phyloP scores from a whole-genome alignment of 352 stramenopile genomes.

The Phytophthora chlamydospora region DNA sequence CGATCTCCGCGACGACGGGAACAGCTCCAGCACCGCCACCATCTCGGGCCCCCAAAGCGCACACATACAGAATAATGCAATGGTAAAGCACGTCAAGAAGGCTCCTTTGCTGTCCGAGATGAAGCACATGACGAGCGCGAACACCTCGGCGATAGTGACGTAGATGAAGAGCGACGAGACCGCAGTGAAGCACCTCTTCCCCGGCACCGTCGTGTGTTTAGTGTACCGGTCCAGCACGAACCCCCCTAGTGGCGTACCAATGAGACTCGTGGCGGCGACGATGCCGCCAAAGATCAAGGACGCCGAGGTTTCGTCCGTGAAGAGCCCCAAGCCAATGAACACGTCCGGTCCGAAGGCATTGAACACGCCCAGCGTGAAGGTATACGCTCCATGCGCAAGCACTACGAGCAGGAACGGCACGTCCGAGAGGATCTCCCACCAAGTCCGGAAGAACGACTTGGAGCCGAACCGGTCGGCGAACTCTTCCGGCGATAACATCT shows the following conservation, averaged over 20 bases:
- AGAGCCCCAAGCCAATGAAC: slow-evolving; percentile 80
- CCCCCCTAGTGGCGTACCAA: slow-evolving; percentile 82
- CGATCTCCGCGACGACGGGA: slow-evolving; percentile 68
- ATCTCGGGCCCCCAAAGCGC: slow-evolving; percentile 61
- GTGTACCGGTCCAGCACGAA: slow-evolving; percentile 56
- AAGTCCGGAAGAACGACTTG: slow-evolving; percentile 38
- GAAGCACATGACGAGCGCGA: slow-evolving; percentile 52
- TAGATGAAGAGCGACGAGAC: slow-evolving; percentile 54
- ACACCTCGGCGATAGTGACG: slow-evolving; percentile 48
- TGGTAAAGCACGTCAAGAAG: slow-evolving; percentile 61
- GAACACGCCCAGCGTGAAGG: slow-evolving; percentile 77
- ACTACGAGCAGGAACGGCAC: slow-evolving; percentile 71
- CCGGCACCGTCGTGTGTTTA: slow-evolving; percentile 40
- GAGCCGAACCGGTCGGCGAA: slow-evolving; percentile 1
- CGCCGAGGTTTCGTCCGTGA: slow-evolving; percentile 66
- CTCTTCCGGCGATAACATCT: slow-evolving; percentile 16
- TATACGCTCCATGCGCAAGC: slow-evolving; percentile 78
- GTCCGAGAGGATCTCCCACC: slow-evolving; percentile 57
- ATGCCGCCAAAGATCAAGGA: slow-evolving; percentile 79
- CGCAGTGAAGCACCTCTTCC: slow-evolving; percentile 45
- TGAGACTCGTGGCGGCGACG: slow-evolving; percentile 66
- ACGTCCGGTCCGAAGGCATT: slow-evolving; percentile 80
- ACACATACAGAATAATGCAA: slow-evolving; percentile 67
- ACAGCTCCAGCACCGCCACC: slow-evolving; percentile 77
- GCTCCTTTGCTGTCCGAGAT: slow-evolving; percentile 40